Conservation (phyloP, 2,329 filamentous ascomycete species). For the Calonectria honghensis region DNA sequence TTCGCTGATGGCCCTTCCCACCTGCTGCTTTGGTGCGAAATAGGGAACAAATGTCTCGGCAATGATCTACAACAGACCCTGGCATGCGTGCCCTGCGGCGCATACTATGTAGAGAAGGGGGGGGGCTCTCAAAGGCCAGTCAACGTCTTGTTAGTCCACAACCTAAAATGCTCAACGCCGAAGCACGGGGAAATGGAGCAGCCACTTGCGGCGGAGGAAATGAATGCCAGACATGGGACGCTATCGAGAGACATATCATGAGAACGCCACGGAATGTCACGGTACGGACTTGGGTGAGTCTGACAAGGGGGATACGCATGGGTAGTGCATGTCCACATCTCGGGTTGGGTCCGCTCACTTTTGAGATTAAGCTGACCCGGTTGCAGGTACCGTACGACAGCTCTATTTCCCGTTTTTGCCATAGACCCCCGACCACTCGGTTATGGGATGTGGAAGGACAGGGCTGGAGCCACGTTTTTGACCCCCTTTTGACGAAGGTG, state of each 20-base stretch:
- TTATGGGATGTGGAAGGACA: slow-evolving; percentile 22
- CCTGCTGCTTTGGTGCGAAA: background rate
- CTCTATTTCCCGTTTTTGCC: slow-evolving; percentile 27
- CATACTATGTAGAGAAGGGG: background rate
- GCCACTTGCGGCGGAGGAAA: background rate
- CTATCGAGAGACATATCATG: background rate
- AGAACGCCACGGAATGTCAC: background rate
- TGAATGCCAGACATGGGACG: background rate
- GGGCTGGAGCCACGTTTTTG: slow-evolving; percentile 30
- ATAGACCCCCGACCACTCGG: slow-evolving; percentile 22
- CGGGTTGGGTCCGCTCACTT: slow-evolving; percentile 33
- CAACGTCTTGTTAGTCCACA: background rate
- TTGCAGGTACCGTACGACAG: slow-evolving; percentile 22
- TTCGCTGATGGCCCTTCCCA: slow-evolving; percentile 1
- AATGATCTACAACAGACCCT: slow-evolving; percentile 16
- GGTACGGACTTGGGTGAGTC: background rate
- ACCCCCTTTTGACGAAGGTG: slow-evolving; percentile 16
- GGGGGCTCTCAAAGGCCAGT: background rate
- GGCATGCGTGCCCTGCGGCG: background rate
- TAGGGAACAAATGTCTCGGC: slow-evolving; percentile 23
- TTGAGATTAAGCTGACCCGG: slow-evolving; percentile 30
- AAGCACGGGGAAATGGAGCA: background rate
- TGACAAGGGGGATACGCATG: slow-evolving; percentile 11
- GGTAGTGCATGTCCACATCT: slow-evolving; percentile 16
- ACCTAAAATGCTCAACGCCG: background rate